Percentiles rank a stretch among this genome's conserved stretches.
Conservation (phyloP, 2,329 filamentous ascomycete genomes). For the Aspergillus persii region DNA sequence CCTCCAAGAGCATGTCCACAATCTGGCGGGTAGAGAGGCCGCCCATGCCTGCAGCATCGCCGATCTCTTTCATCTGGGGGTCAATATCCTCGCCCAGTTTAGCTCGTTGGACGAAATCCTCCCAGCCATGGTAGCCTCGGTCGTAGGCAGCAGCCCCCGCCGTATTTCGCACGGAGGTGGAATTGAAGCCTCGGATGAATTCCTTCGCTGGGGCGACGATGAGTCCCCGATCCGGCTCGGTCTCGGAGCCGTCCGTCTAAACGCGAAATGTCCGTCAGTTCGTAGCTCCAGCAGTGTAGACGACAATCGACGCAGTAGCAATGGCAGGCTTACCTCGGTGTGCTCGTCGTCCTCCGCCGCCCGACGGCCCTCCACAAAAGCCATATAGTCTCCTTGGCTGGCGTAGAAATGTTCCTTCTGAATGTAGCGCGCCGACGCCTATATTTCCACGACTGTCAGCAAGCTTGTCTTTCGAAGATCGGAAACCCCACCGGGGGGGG, state of each 20-base stretch:
- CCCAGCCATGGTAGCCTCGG: conserved; percentile 37
- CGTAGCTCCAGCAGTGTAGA: conserved; percentile 7
- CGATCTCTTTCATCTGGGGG: conserved; percentile 39
- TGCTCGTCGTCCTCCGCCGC: conserved; percentile 43
- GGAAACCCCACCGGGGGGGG: background rate
- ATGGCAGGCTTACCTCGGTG: conserved; percentile 31
- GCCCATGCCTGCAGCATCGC: conserved; percentile 24
- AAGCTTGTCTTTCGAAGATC: background rate
- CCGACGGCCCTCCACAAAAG: conserved; percentile 38
- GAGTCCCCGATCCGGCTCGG: conserved; percentile 27
- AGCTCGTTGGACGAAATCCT: conserved; percentile 41
- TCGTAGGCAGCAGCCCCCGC: conserved; percentile 35
- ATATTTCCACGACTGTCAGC: background rate
- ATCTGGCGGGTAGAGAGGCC: conserved; percentile 24
- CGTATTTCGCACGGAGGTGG: conserved; percentile 33
- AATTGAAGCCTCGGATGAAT: conserved; percentile 35
- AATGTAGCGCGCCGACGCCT: conserved; percentile 28
- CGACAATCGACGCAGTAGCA: background rate
- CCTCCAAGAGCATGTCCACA: conserved; percentile 29
- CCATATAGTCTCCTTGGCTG: conserved; percentile 41
- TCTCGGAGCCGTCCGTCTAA: conserved; percentile 32
- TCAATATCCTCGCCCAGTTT: conserved; percentile 38
- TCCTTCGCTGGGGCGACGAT: conserved; percentile 23
- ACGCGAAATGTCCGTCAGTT: conserved; percentile 5
- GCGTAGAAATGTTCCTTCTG: conserved; percentile 40